A percentile compares a stretch with the other conserved stretches of the same genome.
phyloP scores from a whole-genome alignment of 1,284 basidiomycete genomes.

The Cryptococcus sp. region DNA sequence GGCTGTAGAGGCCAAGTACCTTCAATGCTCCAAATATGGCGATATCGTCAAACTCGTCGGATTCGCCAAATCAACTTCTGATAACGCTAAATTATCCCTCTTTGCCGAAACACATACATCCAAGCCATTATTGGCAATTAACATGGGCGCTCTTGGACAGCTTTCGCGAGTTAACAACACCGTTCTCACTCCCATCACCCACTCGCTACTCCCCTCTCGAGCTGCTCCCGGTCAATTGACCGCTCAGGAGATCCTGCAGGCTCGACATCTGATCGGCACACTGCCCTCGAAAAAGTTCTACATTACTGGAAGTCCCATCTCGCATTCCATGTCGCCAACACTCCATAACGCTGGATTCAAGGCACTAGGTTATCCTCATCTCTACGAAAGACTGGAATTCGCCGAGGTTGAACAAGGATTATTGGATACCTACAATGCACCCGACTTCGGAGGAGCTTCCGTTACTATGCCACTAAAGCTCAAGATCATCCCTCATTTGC shows the following conservation, averaged over 20 bases:
- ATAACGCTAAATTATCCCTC: conserved; percentile 73
- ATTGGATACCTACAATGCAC: conserved; percentile 58
- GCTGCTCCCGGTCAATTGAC: conserved; percentile 92
- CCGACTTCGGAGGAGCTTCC: conserved; percentile 88
- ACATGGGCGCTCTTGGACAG: conserved; percentile 86
- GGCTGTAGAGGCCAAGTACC: conserved; percentile 65
- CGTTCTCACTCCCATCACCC: conserved; percentile 84
- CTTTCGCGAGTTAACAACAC: conserved; percentile 82
- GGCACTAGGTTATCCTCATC: conserved; percentile 74
- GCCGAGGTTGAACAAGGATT: conserved; percentile 62
- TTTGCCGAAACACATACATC: conserved; percentile 55
- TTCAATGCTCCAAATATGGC: conserved; percentile 62
- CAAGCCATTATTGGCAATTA: conserved; percentile 88
- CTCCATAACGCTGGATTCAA: conserved; percentile 88
- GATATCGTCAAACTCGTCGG: conserved; percentile 92
- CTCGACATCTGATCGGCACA: conserved; percentile 73
- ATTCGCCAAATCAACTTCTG: conserved; percentile 67
- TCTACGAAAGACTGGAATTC: conserved; percentile 75
- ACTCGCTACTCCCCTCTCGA: conserved; percentile 72
- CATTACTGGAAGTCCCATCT: conserved; percentile 85
- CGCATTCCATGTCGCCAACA: conserved; percentile 84
- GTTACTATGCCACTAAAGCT: conserved; percentile 94
- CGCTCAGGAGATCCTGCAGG: conserved; percentile 77
- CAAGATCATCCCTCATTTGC: conserved; percentile 74
- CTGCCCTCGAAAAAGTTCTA: conserved; percentile 69